phyloP scores from a whole-genome alignment of 2,329 filamentous ascomycete genomes.

The Colletotrichum agaves region DNA sequence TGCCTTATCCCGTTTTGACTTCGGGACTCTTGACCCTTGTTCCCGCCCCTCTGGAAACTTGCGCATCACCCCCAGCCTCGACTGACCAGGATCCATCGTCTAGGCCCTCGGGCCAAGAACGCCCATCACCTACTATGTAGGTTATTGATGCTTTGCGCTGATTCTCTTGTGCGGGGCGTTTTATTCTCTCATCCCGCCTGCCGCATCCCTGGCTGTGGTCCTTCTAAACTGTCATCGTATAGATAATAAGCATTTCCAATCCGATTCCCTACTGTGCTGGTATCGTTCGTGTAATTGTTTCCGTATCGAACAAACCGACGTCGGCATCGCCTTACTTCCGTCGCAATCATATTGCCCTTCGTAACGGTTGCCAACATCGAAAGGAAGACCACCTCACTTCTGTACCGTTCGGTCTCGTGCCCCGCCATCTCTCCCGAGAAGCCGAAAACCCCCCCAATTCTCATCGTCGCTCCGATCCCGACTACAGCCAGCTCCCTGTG shows the following conservation, averaged over 20 bases:
- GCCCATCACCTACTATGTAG: not conserved
- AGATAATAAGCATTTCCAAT: constrained; percentile 8
- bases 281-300: not conserved
- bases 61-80: constrained; percentile 9
- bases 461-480: too few relatives aligned
- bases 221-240: not conserved
- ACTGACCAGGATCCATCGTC: not conserved
- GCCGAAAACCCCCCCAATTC: too few relatives aligned
- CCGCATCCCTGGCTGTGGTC: not conserved
- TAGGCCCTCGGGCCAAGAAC: not conserved
- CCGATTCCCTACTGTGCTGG: not conserved
- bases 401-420: too few relatives aligned
- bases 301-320: not conserved
- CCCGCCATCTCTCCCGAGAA: too few relatives aligned
- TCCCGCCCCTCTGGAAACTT: constrained; percentile 25
- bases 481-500: too few relatives aligned
- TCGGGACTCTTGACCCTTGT: constrained; percentile 9
- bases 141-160: not conserved
- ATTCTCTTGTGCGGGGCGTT: not conserved
- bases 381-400: too few relatives aligned
- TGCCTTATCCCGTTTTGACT: not conserved
- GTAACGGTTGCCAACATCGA: too few relatives aligned
- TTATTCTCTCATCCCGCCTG: not conserved
- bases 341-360: too few relatives aligned
- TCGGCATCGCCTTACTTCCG: not conserved